phyloP scores from a whole-genome alignment of 2,329 filamentous ascomycete genomes.

The Nothophoma quercina region DNA sequence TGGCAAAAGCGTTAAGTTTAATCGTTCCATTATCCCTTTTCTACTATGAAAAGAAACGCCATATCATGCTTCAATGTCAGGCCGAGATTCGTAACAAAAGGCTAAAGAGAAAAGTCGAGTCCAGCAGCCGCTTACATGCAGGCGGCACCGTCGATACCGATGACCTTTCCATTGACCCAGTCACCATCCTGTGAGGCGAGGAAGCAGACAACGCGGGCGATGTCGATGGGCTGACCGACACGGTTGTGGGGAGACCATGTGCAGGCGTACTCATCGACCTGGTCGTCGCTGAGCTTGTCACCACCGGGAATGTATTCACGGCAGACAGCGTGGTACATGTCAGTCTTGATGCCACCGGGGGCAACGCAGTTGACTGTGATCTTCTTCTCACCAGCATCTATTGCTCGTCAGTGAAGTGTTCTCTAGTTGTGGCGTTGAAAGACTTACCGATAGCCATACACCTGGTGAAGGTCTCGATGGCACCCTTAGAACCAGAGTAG shows the following conservation, averaged over 20 bases:
- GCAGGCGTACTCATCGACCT: slow-evolving; percentile 68
- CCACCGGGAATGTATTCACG: slow-evolving; percentile 68
- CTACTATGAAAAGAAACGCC: slow-evolving; percentile 25
- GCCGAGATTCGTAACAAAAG: slow-evolving; percentile 17
- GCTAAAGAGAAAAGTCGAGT: slow-evolving; percentile 17
- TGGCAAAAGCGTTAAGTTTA: not conserved
- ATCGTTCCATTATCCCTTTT: slow-evolving; percentile 14
- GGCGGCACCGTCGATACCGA: slow-evolving; percentile 56
- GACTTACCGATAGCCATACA: slow-evolving; percentile 60
- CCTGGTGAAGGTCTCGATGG: slow-evolving; percentile 62
- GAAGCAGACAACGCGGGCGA: slow-evolving; percentile 70
- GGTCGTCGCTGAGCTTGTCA: slow-evolving; percentile 63
- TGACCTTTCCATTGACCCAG: slow-evolving; percentile 63
- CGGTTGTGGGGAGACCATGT: slow-evolving; percentile 71
- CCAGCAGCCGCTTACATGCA: slow-evolving; percentile 47
- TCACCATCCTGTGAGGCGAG: slow-evolving; percentile 66
- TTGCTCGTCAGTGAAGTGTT: slow-evolving; percentile 21
- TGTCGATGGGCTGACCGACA: slow-evolving; percentile 72
- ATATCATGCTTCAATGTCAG: slow-evolving; percentile 23
- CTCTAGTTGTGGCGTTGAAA: not conserved
- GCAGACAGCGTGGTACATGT: slow-evolving; percentile 70
- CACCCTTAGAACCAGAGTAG: slow-evolving; percentile 63
- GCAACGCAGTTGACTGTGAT: slow-evolving; percentile 68
- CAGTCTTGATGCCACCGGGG: slow-evolving; percentile 63
- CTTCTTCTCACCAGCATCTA: slow-evolving; percentile 62